Evolutionary conservation across 768 basidiomycete species (phyloP), one percentile per base, ranked within the genome.

Genomic region (Phlebiopsis gigantea): DNA sequence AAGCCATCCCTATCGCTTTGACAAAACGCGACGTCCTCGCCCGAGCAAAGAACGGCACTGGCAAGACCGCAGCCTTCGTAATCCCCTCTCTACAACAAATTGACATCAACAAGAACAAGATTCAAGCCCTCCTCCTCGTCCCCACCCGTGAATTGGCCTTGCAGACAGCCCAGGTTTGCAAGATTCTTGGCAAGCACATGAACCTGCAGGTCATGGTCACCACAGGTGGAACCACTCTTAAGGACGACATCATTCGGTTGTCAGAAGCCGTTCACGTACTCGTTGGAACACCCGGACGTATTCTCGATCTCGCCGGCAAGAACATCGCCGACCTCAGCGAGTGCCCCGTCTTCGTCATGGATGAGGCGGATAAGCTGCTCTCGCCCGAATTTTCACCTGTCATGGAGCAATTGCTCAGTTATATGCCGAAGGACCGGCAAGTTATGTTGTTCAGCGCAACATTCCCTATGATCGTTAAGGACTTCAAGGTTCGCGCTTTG

Each of bases 361-460:
- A 99, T 72, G 96, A 99, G 74, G 96, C 96, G 46, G 97, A 98
- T 73, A 99, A 98, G 71, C 83, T 98, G 49, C 85, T 98, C 53
- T 93, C 90, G 6, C 93, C 94, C 56, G 96, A 99, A 75, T 99
- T 99, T 68, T 88, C 94, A 12, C 95, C 96, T 59, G 95, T 99
- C 57, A 96, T 99, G 85, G 96, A 98, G 76, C 92, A 97, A 68
- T 74, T 99, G 34, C 80, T 99, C 57, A 79, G 81, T 26, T 92
- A 89, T 75, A 80, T 97, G 56, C 92, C 93, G 26, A 69, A 78
- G 54, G 83, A 88, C 66, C 82, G 93, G 54, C 96, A 99, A 76
- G 94, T 99, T 69, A 98, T 98, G 96, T 79, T 99, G 62, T 98
- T 99, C 76, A 97, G 94, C 53, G 96, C 96, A 47, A 99, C 96